Evolutionary conservation across 2,329 filamentous ascomycete genomes (phyloP), one percentile per base, ranked within the genome.

Genomic region (Rhynchosporium secalis): DNA sequence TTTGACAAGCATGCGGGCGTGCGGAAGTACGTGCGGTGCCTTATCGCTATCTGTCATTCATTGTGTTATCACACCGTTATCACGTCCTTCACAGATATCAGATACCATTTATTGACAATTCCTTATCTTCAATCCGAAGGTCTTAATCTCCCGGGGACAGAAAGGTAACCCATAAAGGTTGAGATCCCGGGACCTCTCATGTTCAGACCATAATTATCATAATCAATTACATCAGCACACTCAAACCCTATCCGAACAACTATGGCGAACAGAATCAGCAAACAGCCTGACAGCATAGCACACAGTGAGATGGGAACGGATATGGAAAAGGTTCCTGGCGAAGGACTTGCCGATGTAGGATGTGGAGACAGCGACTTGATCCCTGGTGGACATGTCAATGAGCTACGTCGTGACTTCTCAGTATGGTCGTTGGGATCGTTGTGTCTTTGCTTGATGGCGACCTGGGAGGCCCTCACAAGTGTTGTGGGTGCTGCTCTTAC

Each of bases 401-500:
- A 62, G 43, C 56, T 70, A 48, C 63, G 69, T 28, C 51, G 57
- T 51, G 63, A 67, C 15, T 79, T 80, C 66, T 78, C 78, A 0
- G 66, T 81, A 1, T 77, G 76, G 68, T 78, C 79, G 0, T 71
- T 82, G 1, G 75, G 75, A 13, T 74, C 75, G 3, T 70, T 82
- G 5, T 78, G 78, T 51, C 70, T 81, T 7, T 80, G 78, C 51
- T 71, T 82, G 49, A 81, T 81, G 79, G 80, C 76, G 43, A 81
- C 80, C 9, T 82, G 79, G 80, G 80, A 82, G 60, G 79, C 80
- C 0, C 68, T 81, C 3, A 77, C 77, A 0, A 77, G 76, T 1
- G 79, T 82, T 4, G 74, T 82, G 10, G 75, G 77, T 2, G 74
- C 74, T 3, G 79, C 79, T 1, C 65, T 81, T 36, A 73, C 74